Evolutionary conservation across 2,329 filamentous ascomycete genomes (phyloP), one percentile per base, ranked within the genome.

Genomic region (Dryadomyces quercivorus): DNA sequence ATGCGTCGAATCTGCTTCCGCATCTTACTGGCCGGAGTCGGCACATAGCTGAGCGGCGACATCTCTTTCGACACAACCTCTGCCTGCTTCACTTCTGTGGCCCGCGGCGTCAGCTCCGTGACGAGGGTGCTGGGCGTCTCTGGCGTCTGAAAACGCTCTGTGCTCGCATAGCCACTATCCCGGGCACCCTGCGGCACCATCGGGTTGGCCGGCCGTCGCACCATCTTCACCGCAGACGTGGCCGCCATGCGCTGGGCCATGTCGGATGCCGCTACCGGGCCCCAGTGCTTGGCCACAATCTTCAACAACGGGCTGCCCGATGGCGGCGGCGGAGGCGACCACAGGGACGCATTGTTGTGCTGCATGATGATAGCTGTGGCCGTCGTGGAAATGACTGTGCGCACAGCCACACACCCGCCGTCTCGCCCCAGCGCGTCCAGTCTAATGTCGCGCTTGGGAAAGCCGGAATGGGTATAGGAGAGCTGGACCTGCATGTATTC

Each of bases 381-480:
- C 15, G 69, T 71, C 5, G 80, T 84, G 59, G 78, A 71, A 21
- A 83, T 63, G 15, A 63, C 71, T 36, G 77, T 84, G 31, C 70
- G 67, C 21, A 73, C 63, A 12, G 64, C 64, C 16, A 66, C 67
- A 21, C 73, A 63, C 1, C 71, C 72, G 5, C 54, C 56, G 15
- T 55, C 54, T 1, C 50, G 55, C 5, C 51, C 56, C 9, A 34
- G 48, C 3, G 42, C 7, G 10, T 58, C 50, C 4, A 51, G 46
- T 2, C 56, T 49, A 12, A 55, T 38, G n/a, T 58, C 56, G 3
- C 55, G 52, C 36, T 55, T 56, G n/a, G 74, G 71, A 61, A 83
- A 82, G 0, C 72, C 75, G 0, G 80, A 78, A 60, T 84, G 78
- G 2, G 69, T 69, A 60, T 83, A 84, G 7, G 67, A 73, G 8